Evolutionary conservation across 768 basidiomycete genomes (phyloP), one percentile per base, ranked within the genome.

Genomic region (Kwoniella dejecticola): DNA sequence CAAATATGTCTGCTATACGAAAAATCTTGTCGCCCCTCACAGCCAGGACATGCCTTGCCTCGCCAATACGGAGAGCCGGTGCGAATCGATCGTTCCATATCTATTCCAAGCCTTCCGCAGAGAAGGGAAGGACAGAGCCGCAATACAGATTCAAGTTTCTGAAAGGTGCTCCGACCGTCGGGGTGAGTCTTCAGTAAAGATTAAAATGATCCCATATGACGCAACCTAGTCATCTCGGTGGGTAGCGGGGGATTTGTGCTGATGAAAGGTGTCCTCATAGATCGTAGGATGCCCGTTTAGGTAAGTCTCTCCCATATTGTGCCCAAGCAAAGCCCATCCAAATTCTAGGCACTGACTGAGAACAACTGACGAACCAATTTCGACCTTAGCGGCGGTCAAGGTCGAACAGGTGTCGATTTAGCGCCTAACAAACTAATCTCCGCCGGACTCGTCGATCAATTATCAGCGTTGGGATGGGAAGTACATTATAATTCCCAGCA

Each of bases 261-360:
- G n/a, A n/a, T 26, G 30, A 54, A 21, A n/a, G 19, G 21, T 19
- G 12, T 24, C 11, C 52, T 40, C 19, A 30, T 36, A 93, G 88
- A 89, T 98, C 71, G 87, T 98, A 27, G 92, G 91, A 26, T 96
- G 93, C 81, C 94, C 94, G 15, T 96, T 96, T 84, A 91, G 89
- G 92, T 91, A 71, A 77, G 85, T 68, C 15, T 54, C 30, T 41
- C 44, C 31, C 24, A 8, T 11, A 13, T 17, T 41, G 23, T 29
- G n/a, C n/a, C n/a, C n/a, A n/a, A n/a, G n/a, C n/a, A n/a, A n/a
- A n/a, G n/a, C n/a, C n/a, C n/a, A n/a, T n/a, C n/a, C n/a, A n/a
- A n/a, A n/a, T n/a, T n/a, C n/a, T n/a, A n/a, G n/a, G n/a, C n/a
- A n/a, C n/a, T n/a, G n/a, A n/a, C n/a, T n/a, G n/a, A n/a, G n/a